Evolutionary conservation across 2,329 filamentous ascomycete genomes (phyloP).

Genomic region (Decorospora gaudefroyi): DNA sequence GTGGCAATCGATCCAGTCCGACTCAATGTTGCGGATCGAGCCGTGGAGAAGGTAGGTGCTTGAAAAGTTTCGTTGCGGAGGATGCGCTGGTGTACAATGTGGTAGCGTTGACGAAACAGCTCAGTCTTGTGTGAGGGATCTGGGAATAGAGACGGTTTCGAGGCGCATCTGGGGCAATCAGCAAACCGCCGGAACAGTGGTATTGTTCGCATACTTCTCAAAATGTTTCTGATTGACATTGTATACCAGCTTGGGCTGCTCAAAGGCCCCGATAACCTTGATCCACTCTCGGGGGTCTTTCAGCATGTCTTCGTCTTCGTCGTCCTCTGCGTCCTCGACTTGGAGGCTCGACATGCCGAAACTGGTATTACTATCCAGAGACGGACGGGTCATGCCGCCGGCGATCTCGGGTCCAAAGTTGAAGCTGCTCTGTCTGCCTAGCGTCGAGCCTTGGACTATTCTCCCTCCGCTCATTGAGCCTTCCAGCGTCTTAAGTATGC

Average conservation of each 20-base stretch:
- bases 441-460: constrained; percentile 59
- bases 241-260: constrained; percentile 79
- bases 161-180: constrained; percentile 44
- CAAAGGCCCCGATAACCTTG: constrained; percentile 79
- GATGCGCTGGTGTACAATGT: constrained; percentile 88
- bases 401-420: constrained; percentile 58
- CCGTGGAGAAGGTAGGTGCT: constrained; percentile 71
- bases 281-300: constrained; percentile 81
- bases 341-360: constrained; percentile 60
- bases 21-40: constrained; percentile 56
- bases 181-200: not conserved
- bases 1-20: constrained; percentile 60
- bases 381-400: constrained; percentile 36
- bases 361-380: constrained; percentile 65
- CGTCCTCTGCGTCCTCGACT: constrained; percentile 60
- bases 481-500: constrained; percentile 82
- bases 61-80: constrained; percentile 94
- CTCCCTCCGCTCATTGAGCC: constrained; percentile 87
- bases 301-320: constrained; percentile 61
- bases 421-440: constrained; percentile 68
- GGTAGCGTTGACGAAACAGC: constrained; percentile 86
- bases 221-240: constrained; percentile 87
- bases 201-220: constrained; percentile 62
- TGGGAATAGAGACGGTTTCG: constrained; percentile 62
- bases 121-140: constrained; percentile 78